Base-by-base conservation (phyloP, 768 basidiomycete genomes). In the Dacryopinax spathularia region DNA sequence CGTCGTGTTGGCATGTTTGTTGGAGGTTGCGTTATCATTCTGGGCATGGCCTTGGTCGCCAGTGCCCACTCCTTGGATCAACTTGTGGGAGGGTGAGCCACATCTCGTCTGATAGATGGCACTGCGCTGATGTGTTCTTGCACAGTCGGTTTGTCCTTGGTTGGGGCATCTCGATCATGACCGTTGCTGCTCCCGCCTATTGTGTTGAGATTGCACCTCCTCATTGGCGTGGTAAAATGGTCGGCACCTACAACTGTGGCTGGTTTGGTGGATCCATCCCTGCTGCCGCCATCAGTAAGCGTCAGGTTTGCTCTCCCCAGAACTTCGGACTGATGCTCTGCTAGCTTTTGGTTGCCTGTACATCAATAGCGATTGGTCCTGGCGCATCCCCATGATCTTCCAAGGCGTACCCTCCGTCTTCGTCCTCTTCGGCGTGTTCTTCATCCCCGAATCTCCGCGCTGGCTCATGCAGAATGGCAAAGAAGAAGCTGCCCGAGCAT, bases 131-230 rank as follows among this genome's bases (percentile, higher is more conserved):
- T 4, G 39, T 41, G 16, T 22, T 41, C 35, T 36, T 36, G 9
- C 9, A 36, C 35, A 41, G 68, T 18, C 66, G 70, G 20, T 71
- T 72, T 63, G 68, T 82, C 44, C 75, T 84, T 35, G 82, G 82
- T 31, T 79, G 81, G 66, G 81, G 82, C 64, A 80, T 83, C 16
- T 67, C 69, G 60, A 71, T 74, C 66, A 70, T 75, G 69, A 73
- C 73, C 16, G 66, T 64, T 48, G 70, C 68, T 60, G 70, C 74
- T 2, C 72, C 70, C 4, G 71, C 79, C 16, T 84, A 83, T 69
- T 78, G 79, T 10, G 78, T 79, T 22, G 83, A 85, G 70, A 81
- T 84, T 71, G 79, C 81, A 10, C 84, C 37, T 33, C 48, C 22
- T 65, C 20, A 15, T 25, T 64, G 61, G 61, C n/a, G 62, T 25